A percentile compares a stretch with the other conserved stretches of the same genome.
These are phyloP conservation scores for Neopestalotiopsis sp. DNA, from an alignment of 2,329 filamentous ascomycete genomes.

Conservation along the genomic window DNA sequence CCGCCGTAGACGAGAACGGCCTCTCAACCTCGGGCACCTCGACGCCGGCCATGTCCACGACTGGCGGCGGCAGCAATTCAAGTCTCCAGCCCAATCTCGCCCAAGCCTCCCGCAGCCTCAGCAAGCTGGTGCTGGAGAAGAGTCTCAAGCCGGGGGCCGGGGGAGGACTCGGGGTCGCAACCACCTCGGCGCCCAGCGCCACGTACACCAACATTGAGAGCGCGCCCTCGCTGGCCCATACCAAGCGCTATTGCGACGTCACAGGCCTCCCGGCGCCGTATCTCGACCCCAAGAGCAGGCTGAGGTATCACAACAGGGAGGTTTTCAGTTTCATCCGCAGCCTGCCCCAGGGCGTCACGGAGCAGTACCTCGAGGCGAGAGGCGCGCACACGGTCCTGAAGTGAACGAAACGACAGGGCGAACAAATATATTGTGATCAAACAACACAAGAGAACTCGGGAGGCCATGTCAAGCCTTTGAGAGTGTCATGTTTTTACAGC, in stretches of 20 bases:
- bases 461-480: too few relatives aligned
- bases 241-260: conserved; percentile 93
- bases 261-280: conserved; percentile 93
- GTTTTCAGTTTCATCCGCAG: conserved; percentile 84
- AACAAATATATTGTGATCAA: background rate
- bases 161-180: conserved; percentile 30
- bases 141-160: conserved; percentile 57
- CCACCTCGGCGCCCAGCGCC: conserved; percentile 68
- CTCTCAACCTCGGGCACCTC: conserved; percentile 24
- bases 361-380: conserved; percentile 87
- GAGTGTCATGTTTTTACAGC: background rate
- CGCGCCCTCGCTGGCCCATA: conserved; percentile 83
- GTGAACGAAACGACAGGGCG: conserved; percentile 50
- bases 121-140: conserved; percentile 88
- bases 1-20: conserved; percentile 37
- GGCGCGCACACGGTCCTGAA: conserved; percentile 94
- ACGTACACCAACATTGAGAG: conserved; percentile 98
- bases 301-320: conserved; percentile 93
- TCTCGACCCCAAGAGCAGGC: conserved; percentile 89
- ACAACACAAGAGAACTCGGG: background rate
- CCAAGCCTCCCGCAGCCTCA: conserved; percentile 86
- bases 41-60: conserved; percentile 22
- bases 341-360: conserved; percentile 80
- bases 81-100: conserved; percentile 72
- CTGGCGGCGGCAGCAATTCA: conserved; percentile 20